Evolutionary conservation across 768 basidiomycete genomes (phyloP).

Genomic region (Amanita inopinata): DNA sequence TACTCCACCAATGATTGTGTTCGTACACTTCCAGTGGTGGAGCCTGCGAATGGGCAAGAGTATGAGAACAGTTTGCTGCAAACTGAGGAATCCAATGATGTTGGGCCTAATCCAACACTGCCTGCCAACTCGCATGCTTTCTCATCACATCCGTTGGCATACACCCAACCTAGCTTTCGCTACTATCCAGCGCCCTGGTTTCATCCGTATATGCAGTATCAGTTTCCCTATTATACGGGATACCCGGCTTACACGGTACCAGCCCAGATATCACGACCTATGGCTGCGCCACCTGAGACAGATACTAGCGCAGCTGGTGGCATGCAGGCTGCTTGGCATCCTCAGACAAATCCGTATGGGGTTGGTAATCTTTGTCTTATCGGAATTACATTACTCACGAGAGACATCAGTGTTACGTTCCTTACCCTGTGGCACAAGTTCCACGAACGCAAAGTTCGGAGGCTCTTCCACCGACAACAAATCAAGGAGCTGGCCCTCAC

Average conservation of each 20-base stretch:
- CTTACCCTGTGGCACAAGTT: conserved; percentile 31
- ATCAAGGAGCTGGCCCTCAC: conserved; percentile 50
- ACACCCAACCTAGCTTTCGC: conserved; percentile 2
- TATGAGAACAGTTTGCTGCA: not conserved
- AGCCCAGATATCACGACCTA: conserved; percentile 10
- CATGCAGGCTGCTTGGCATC: conserved; percentile 27
- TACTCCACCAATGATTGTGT: not conserved
- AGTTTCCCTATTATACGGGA: conserved; percentile 37
- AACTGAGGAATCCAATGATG: not conserved
- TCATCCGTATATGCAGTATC: conserved; percentile 42
- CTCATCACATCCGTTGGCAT: not conserved
- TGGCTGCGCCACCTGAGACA: conserved; percentile 18
- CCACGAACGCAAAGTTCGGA: conserved; percentile 24
- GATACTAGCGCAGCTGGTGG: conserved; percentile 27
- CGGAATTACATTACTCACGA: conserved; percentile 5
- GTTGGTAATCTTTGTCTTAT: conserved; percentile 24
- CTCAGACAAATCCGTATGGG: conserved; percentile 30
- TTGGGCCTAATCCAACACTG: not conserved
- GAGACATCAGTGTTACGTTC: conserved; percentile 34
- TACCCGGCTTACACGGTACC: conserved; percentile 30
- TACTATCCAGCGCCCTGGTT: conserved; percentile 9
- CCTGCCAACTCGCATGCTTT: not conserved
- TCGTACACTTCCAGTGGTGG: not conserved
- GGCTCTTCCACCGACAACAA: conserved; percentile 17
- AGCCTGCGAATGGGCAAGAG: not conserved